Base-by-base conservation (phyloP, 202 grass and related monocot species). In the Carex arenaria region DNA sequence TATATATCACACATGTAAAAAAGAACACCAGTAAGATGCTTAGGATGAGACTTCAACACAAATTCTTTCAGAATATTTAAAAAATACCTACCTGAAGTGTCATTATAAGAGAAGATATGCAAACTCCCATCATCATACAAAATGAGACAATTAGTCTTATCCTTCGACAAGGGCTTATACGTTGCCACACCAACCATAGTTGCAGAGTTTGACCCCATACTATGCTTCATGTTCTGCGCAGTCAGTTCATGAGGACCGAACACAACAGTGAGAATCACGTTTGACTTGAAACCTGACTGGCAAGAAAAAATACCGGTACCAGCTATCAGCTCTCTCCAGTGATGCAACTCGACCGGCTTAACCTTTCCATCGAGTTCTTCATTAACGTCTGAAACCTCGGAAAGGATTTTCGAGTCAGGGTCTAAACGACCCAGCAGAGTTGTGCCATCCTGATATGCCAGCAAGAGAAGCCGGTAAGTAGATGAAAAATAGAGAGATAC, bases 61-160 rank as follows among this genome's bases (percentile, higher is more conserved):
- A 67, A 69, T 69, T n/a, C 12, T 42, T 69, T 69, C 15, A 69
- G 34, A 42, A 19, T n/a, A 69, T 43, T 43, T 19, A 60, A 32
- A 83, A 59, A 85, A 86, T 74, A 86, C 34, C 90, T 90, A 92
- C 86, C 85, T 86, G 83, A 91, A 64, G 36, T 90, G 77, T 89
- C 85, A 84, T 86, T 86, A 86, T 90, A 85, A 10, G 92, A 93
- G 80, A 91, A 98, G 80, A 98, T 93, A 79, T 98, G 93, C 88
- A 98, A 89, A 85, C 92, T 93, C 47, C 95, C 95, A 95, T 98
- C 95, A 91, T 98, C 95, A 78, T 93, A 90, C 86, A 98, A 89
- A 86, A 98, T 80, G 75, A 98, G 87, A 89, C 92, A 98, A 84
- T 95, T 85, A 81, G 89, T 90, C 89, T 90, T 95, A 86, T 98